These are phyloP conservation scores for Sarocladium brachiariae DNA, from an alignment of 2,329 filamentous ascomycete genomes.

Conservation along the genomic window DNA sequence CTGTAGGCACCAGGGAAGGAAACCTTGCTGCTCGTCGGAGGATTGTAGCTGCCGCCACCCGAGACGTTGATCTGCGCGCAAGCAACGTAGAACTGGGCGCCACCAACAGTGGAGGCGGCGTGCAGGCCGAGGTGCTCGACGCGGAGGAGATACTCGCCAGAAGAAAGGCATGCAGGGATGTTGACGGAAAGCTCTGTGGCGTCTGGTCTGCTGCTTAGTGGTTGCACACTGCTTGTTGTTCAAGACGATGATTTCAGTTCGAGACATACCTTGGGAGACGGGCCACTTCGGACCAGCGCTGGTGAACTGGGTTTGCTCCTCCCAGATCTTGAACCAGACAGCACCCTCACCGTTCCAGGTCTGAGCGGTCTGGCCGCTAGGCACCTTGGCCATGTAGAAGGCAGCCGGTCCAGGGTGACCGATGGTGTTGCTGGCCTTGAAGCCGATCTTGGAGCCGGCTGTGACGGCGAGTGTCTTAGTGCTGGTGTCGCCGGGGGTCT, in stretches of 20 bases:
- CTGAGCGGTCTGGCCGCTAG: constrained; percentile 21
- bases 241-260: too few relatives aligned
- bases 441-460: constrained; percentile 17
- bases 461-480: constrained; percentile 30
- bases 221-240: too few relatives aligned
- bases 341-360: constrained; percentile 30
- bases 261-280: constrained; percentile 21
- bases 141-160: constrained; percentile 42
- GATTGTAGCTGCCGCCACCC: constrained; percentile 32
- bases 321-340: constrained; percentile 37
- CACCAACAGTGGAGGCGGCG: constrained; percentile 29
- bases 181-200: constrained; percentile 28
- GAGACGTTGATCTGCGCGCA: constrained; percentile 35
- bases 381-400: constrained; percentile 30
- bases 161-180: constrained; percentile 35
- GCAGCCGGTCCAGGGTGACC: constrained; percentile 32
- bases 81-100: constrained; percentile 40
- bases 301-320: constrained; percentile 31
- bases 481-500: constrained; percentile 33
- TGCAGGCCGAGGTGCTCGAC: constrained; percentile 44
- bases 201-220: too few relatives aligned
- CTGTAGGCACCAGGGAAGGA: constrained; percentile 36
- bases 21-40: constrained; percentile 25
- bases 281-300: constrained; percentile 32
- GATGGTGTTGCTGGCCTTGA: constrained; percentile 32